phyloP scores from a whole-genome alignment of 1,284 basidiomycete genomes.

The Moniliophthora roreri region DNA sequence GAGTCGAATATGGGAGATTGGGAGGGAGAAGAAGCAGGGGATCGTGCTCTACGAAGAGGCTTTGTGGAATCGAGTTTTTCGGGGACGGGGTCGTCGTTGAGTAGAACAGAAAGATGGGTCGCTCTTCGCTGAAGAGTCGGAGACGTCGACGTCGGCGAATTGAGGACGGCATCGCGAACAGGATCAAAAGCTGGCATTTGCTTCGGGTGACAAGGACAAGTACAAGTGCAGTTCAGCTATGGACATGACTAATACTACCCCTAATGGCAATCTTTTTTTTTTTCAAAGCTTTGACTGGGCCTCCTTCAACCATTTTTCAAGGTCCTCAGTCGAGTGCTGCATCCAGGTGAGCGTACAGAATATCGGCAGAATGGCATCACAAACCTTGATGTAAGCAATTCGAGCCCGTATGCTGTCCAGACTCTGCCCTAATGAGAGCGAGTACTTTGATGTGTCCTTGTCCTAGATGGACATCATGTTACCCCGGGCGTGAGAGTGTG shows the following conservation, averaged over 20 bases:
- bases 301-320: conserved; percentile 59
- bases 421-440: conserved; percentile 62
- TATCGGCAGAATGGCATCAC: conserved; percentile 12
- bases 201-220: too few relatives aligned
- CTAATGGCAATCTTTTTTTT: too few relatives aligned
- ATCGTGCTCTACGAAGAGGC: conserved; percentile 35
- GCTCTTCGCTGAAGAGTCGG: conserved; percentile 57
- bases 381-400: conserved; percentile 58
- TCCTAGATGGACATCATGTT: conserved; percentile 32
- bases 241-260: too few relatives aligned
- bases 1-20: conserved; percentile 17
- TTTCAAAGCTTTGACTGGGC: conserved; percentile 25
- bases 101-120: conserved; percentile 67
- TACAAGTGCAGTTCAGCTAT: too few relatives aligned
- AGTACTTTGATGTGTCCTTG: conserved; percentile 67
- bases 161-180: conserved; percentile 77
- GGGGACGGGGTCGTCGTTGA: conserved; percentile 57
- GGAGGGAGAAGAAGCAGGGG: conserved; percentile 21
- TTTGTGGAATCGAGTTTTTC: conserved; percentile 40
- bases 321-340: conserved; percentile 57
- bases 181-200: conserved; percentile 80
- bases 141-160: conserved; percentile 44
- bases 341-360: conserved; percentile 4
- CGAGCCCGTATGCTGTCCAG: conserved; percentile 66
- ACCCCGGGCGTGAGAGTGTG: conserved; percentile 11